A percentile compares a stretch with the other conserved stretches of the same genome.
Evolutionary conservation across 2,329 filamentous ascomycete genomes (phyloP).

Genomic region (Ophiosphaerella herpotricha): DNA sequence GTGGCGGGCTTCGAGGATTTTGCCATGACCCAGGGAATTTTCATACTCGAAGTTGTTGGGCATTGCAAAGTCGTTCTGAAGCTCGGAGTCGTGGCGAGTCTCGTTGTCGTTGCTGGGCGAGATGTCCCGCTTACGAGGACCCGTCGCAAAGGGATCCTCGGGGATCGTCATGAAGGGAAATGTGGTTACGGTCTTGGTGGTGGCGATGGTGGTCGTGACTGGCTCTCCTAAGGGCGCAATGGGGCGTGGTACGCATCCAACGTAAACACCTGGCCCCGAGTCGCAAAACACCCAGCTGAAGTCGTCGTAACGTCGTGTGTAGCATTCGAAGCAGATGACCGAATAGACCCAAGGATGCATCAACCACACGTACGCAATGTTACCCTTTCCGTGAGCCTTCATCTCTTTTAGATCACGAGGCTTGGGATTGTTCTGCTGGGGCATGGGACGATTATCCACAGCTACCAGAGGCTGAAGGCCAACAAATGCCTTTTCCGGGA

Average conservation of each 20-base stretch:
- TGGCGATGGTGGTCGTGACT: conserved; percentile 2
- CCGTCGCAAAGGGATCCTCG: too few species aligned
- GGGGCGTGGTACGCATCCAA: background rate
- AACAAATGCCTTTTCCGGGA: too few species aligned
- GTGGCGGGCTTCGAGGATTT: conserved; percentile 8
- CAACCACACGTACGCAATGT: conserved; percentile 27
- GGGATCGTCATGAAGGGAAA: background rate
- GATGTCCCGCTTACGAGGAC: too few species aligned
- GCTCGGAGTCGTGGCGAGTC: too few species aligned
- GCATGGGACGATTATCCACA: too few species aligned
- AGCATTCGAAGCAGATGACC: conserved; percentile 32
- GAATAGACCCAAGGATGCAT: conserved; percentile 28
- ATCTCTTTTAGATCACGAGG: too few species aligned
- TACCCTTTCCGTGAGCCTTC: conserved; percentile 1
- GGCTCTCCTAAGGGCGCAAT: conserved; percentile 11
- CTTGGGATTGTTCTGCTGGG: too few species aligned
- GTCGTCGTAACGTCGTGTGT: conserved; percentile 12
- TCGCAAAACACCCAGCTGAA: conserved; percentile 23
- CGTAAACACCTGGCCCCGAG: conserved; percentile 1
- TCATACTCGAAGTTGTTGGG: too few species aligned
- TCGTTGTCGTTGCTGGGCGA: too few species aligned
- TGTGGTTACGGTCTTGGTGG: background rate
- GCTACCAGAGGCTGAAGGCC: too few species aligned
- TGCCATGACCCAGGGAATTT: too few species aligned
- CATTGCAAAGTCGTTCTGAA: too few species aligned